Conservation (phyloP, 2,329 filamentous ascomycete genomes). For the Coleophoma eucalyptorum region DNA sequence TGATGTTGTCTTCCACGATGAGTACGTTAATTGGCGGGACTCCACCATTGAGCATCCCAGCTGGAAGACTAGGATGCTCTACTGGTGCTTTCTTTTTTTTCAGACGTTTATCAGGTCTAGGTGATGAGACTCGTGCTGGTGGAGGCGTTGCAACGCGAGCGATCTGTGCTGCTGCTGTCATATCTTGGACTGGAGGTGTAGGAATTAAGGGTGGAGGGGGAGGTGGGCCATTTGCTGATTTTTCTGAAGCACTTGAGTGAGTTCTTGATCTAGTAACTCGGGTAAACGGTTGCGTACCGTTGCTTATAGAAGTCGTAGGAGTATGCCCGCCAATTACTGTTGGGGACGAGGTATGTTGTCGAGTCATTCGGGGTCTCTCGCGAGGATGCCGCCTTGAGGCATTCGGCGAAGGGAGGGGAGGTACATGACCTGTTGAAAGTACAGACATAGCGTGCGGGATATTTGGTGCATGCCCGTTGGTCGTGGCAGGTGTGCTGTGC, state of each 20-base stretch:
- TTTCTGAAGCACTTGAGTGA: constrained; percentile 54
- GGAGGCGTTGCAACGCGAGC: constrained; percentile 35
- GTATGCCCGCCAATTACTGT: constrained; percentile 49
- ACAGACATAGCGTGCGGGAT: constrained; percentile 70
- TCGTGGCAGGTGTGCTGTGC: constrained; percentile 17
- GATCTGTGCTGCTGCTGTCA: constrained; percentile 36
- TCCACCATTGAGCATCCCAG: constrained; percentile 70
- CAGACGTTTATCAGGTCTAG: constrained; percentile 31
- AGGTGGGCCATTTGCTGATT: constrained; percentile 33
- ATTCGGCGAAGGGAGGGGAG: constrained; percentile 81
- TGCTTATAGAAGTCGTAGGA: constrained; percentile 14
- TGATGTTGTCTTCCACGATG: constrained; percentile 98
- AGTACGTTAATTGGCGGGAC: constrained; percentile 96
- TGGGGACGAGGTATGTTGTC: constrained; percentile 79
- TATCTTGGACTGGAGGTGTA: constrained; percentile 51
- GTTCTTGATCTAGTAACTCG: constrained; percentile 48
- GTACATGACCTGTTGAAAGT: constrained; percentile 74
- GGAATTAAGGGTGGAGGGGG: constrained; percentile 45
- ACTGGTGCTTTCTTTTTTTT: constrained; percentile 54
- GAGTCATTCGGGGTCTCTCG: constrained; percentile 56
- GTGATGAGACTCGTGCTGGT: constrained; percentile 41
- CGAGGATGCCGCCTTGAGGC: constrained; percentile 53
- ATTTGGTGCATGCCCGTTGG: constrained; percentile 19
- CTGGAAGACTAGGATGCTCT: constrained; percentile 44
- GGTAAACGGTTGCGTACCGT: constrained; percentile 25